Percentiles rank a stretch among this genome's conserved stretches.
Conservation (phyloP, 768 basidiomycete species). For the Russula foetens region DNA sequence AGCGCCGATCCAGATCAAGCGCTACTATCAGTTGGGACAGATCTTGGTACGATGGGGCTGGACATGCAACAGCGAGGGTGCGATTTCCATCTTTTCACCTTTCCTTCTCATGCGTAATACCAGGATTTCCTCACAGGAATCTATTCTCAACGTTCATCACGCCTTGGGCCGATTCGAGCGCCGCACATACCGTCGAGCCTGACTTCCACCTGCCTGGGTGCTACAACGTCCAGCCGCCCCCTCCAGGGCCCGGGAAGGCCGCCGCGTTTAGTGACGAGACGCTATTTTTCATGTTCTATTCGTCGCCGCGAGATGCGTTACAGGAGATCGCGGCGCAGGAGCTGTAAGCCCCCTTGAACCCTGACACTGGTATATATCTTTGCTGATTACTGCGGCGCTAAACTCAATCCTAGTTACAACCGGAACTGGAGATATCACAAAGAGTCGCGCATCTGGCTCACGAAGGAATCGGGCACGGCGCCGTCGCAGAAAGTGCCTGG, state of each 20-base stretch:
- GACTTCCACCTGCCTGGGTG: conserved; percentile 83
- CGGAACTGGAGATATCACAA: conserved; percentile 96
- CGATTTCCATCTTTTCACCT: conserved; percentile 27
- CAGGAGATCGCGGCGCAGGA: conserved; percentile 92
- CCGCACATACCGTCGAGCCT: conserved; percentile 76
- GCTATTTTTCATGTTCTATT: conserved; percentile 94
- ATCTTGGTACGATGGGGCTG: conserved; percentile 82
- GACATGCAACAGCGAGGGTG: conserved; percentile 78
- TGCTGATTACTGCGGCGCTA: background rate
- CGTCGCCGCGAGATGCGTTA: conserved; percentile 78
- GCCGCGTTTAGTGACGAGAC: conserved; percentile 88
- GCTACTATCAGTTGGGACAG: conserved; percentile 75
- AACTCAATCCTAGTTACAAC: conserved; percentile 69
- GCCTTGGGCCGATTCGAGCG: conserved; percentile 86
- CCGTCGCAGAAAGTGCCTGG: conserved; percentile 69
- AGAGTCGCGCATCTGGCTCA: conserved; percentile 73
- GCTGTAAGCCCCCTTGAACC: conserved; percentile 50
- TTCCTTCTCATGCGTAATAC: background rate
- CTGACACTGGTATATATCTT: background rate
- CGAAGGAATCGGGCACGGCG: conserved; percentile 73
- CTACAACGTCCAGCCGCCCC: conserved; percentile 82
- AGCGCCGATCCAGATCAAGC: conserved; percentile 75
- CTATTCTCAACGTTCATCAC: conserved; percentile 88
- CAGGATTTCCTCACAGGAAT: conserved; percentile 37
- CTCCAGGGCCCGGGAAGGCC: conserved; percentile 72